Base-by-base conservation (phyloP, 805 yeast genomes). In the Kluyveromyces dobzhanskii region DNA sequence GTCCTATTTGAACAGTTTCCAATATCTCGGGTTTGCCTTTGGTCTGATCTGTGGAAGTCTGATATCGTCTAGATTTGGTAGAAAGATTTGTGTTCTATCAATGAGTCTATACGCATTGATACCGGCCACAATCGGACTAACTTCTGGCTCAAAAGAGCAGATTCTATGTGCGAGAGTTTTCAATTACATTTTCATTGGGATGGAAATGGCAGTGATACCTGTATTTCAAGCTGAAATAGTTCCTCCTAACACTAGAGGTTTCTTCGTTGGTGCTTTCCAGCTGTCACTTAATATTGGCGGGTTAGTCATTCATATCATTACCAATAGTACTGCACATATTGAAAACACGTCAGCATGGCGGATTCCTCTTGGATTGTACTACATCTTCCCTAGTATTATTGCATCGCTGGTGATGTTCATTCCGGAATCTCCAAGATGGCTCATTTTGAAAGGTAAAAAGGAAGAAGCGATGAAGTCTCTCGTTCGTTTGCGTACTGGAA, bases 371-470 rank as follows among this genome's bases (percentile, higher is more conserved):
- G 40, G 36, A 17, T 18, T 37, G 3, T 37, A 30, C 19, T 37
- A 16, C 36, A 31, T 39, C 16, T 32, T 39, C 24, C 45, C 45
- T 10, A 35, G 39, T 16, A 31, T 40, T 19, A 18, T 42, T 6
- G 36, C 42, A 13, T 28, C 44, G 5, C 26, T 37, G 16, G 21
- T 37, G 6, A 37, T 19, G n/a, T 31, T 37, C 18, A 32, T 37
- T 6, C 85, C 85, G 3, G 86, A 79, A 53, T 75, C 82, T 11
- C 85, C 86, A 9, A 66, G 86, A 46, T 79, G 83, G 82, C 69
- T 75, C 40, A 70, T 80, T 65, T 69, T 70, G 43, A 69, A 73
- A 50, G 71, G 64, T 10, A 59, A 71, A 37, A 69, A 71, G 44
- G 42, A 38, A n/a, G 72, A 74, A 17, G 78, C 83, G 0, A 73